Evolutionary conservation across 176 grass and related monocot genomes (phyloP).

Genomic region (Chrysopogon serrulatus): DNA sequence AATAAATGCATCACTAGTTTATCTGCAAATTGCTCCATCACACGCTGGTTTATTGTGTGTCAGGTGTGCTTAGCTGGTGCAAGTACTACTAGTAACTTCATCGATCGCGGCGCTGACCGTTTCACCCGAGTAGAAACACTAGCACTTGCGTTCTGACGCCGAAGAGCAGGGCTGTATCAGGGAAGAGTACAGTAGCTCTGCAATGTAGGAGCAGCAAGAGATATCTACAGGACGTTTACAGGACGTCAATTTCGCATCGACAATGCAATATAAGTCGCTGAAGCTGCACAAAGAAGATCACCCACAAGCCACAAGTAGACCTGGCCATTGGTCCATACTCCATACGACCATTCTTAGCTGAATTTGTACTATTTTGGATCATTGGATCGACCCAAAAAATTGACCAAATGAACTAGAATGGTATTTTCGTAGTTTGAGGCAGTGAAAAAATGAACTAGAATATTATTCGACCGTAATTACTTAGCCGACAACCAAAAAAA

Average conservation of each 20-base stretch:
- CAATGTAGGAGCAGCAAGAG: background rate
- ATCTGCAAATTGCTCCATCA: background rate
- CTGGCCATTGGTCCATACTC: background rate
- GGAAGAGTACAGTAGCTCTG: background rate
- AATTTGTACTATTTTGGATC: too few relatives aligned
- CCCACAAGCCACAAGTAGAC: background rate
- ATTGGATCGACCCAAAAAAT: too few relatives aligned
- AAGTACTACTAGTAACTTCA: background rate
- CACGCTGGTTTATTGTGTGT: conserved; percentile 9
- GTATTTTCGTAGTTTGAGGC: too few relatives aligned
- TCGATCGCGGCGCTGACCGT: conserved; percentile 31
- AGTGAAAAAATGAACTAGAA: too few relatives aligned
- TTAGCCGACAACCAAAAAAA: too few relatives aligned
- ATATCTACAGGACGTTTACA: background rate
- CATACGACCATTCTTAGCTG: too few relatives aligned
- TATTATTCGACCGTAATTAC: too few relatives aligned
- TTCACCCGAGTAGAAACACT: background rate
- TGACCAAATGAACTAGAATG: too few relatives aligned
- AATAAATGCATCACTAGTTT: conserved; percentile 19
- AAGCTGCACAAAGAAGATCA: background rate
- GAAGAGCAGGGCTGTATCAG: too few relatives aligned
- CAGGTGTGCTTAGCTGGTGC: conserved; percentile 20
- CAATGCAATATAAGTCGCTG: background rate
- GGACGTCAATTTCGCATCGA: background rate
- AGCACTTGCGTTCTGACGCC: background rate